phyloP scores from a whole-genome alignment of 176 grass and related monocot genomes.

The Miscanthus lutarioriparius region DNA sequence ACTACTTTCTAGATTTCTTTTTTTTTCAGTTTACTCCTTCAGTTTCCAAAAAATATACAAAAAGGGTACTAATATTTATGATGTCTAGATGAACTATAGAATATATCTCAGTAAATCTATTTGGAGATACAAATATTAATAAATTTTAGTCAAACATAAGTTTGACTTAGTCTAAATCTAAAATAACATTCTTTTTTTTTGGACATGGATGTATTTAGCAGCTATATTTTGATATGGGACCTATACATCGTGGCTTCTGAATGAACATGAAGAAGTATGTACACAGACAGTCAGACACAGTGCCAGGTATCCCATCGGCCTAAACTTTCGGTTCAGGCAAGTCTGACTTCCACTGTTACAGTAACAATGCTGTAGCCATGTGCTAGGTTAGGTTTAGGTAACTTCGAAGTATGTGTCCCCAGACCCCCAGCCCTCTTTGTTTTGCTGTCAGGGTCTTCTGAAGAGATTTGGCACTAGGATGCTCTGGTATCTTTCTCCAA shows the following conservation, averaged over 20 bases:
- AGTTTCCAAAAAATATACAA: background rate
- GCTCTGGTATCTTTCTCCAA: slow-evolving; percentile 25
- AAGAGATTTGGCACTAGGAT: background rate
- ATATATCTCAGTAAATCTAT: too few relatives aligned
- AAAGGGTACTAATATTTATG: background rate
- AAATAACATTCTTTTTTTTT: background rate
- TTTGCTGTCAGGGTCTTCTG: background rate
- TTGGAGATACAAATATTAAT: background rate
- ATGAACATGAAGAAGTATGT: background rate
- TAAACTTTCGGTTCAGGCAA: background rate
- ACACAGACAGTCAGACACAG: background rate
- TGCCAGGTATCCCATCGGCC: slow-evolving; percentile 5
- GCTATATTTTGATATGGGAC: slow-evolving; percentile 2
- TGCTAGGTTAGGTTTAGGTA: slow-evolving; percentile 4
- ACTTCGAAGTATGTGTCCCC: slow-evolving; percentile 15
- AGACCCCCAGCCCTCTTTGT: background rate
- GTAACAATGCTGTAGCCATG: background rate
- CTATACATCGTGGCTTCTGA: background rate
- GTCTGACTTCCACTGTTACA: slow-evolving; percentile 1
- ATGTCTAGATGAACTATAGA: too few relatives aligned
- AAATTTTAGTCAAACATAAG: background rate
- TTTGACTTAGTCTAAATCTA: background rate
- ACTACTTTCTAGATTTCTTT: background rate
- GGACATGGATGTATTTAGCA: background rate
- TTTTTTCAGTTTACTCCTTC: background rate